Evolutionary conservation across 192 early-diverging fungal species (phyloP).

Genomic region (Tieghemiomyces parasiticus): DNA sequence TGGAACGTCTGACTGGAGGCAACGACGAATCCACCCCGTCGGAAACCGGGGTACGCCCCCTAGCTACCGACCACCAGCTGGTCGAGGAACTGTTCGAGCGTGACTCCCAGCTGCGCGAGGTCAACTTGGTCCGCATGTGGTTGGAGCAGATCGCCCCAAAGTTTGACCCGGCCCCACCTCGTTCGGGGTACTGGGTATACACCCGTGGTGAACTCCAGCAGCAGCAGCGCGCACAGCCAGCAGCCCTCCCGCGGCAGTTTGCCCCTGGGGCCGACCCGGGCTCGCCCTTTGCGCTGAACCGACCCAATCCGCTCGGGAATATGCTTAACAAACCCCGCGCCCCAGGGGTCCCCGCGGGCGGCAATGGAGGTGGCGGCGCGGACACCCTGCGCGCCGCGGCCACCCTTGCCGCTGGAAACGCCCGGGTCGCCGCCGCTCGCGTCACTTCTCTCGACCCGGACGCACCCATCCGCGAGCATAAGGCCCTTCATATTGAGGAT

Average conservation of each 20-base stretch:
- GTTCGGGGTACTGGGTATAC: constrained; percentile 32
- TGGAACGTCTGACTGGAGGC: constrained; percentile 14
- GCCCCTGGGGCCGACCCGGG: constrained; percentile 21
- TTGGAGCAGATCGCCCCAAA: constrained; percentile 25
- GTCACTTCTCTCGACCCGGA: constrained; percentile 11
- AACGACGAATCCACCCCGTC: constrained; percentile 7
- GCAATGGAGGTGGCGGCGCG: not conserved
- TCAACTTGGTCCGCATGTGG: constrained; percentile 23
- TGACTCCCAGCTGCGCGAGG: constrained; percentile 19
- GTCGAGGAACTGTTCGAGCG: constrained; percentile 23
- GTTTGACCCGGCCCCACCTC: constrained; percentile 28
- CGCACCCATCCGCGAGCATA: constrained; percentile 8
- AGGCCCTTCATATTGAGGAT: constrained; percentile 4
- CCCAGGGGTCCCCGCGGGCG: too few species aligned
- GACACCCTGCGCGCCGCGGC: constrained; percentile 12
- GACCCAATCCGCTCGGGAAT: not conserved
- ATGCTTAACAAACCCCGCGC: too few species aligned
- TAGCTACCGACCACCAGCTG: not conserved
- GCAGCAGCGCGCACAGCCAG: not conserved
- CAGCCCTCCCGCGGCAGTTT: not conserved
- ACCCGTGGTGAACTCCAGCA: constrained; percentile 23
- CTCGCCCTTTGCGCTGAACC: not conserved
- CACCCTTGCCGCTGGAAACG: constrained; percentile 21
- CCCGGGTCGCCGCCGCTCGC: constrained; percentile 16
- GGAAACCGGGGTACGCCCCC: constrained; percentile 6